These are phyloP conservation scores for Sanghuangporus weigelae DNA, from an alignment of 1,284 basidiomycete species.

Conservation along the genomic window DNA sequence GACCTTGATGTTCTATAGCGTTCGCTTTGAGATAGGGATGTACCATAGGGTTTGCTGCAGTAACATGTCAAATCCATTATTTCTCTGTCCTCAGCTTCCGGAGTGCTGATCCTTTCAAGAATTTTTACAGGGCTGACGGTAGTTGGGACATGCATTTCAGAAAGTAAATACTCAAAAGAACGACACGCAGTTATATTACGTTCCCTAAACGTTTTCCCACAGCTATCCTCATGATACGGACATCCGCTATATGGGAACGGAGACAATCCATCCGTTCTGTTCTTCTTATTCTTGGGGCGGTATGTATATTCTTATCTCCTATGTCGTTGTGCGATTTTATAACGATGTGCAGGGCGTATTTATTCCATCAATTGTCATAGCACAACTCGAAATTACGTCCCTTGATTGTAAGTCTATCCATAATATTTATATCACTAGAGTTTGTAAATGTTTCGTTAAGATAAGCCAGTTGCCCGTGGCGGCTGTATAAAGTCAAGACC, in stretches of 20 bases:
- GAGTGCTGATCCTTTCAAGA: too few species aligned
- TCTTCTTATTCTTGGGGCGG: neutral
- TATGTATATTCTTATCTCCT: neutral
- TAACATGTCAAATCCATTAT: conserved; percentile 5
- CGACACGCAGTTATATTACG: neutral
- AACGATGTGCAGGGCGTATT: conserved; percentile 31
- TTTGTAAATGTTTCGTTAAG: neutral
- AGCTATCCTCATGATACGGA: conserved; percentile 15
- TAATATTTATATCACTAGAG: neutral
- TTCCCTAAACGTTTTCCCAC: neutral
- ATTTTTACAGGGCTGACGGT: conserved; percentile 9
- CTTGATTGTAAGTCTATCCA: conserved; percentile 30
- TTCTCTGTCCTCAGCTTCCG: neutral
- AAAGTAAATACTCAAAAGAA: neutral
- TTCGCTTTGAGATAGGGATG: conserved; percentile 1
- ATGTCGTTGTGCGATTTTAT: conserved; percentile 20
- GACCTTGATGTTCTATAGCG: neutral
- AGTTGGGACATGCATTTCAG: conserved; percentile 11
- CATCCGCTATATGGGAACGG: conserved; percentile 9
- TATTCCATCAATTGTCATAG: conserved; percentile 29
- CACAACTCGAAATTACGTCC: conserved; percentile 30
- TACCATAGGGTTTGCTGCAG: conserved; percentile 7
- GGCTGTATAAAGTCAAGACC: conserved; percentile 8
- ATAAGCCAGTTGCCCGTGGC: neutral
- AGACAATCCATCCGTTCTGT: conserved; percentile 2